A percentile compares a stretch with the other conserved stretches of the same genome.
Evolutionary conservation across 345 rosid species (phyloP).

Genomic region (Firmiana major): DNA sequence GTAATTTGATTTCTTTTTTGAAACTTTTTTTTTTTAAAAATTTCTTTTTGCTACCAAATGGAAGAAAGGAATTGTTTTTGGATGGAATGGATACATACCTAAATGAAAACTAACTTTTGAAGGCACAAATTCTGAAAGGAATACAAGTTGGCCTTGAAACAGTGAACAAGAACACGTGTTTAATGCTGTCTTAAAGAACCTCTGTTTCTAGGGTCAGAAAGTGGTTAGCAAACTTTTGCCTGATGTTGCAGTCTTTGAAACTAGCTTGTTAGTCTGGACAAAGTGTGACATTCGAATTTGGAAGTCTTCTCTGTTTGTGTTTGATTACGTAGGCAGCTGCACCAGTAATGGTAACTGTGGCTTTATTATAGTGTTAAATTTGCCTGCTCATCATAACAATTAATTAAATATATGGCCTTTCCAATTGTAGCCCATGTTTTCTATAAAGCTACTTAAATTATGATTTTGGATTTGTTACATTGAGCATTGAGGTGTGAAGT

Average conservation of each 20-base stretch:
- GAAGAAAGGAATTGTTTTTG: not conserved
- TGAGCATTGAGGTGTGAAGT: not conserved
- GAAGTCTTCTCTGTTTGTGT: not conserved
- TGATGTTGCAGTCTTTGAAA: not conserved
- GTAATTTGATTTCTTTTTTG: not conserved
- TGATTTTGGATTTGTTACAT: not conserved
- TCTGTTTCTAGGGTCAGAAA: not conserved
- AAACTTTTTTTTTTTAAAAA: not conserved
- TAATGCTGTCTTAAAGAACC: not conserved
- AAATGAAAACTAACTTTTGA: not conserved
- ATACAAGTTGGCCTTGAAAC: not conserved
- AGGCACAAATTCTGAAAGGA: not conserved
- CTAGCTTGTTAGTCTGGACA: not conserved
- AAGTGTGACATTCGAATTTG: not conserved
- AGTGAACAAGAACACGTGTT: not conserved
- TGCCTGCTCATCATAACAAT: not conserved
- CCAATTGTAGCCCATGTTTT: not conserved
- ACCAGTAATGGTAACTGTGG: not conserved
- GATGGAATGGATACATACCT: not conserved
- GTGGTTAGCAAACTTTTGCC: not conserved
- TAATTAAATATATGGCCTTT: not conserved
- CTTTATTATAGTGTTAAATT: not conserved
- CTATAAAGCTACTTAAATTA: not conserved
- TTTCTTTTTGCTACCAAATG: not conserved
- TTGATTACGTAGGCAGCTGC: not conserved